Evolutionary conservation across 2,329 filamentous ascomycete species (phyloP), one percentile per base, ranked within the genome.

Genomic region (Claviceps sp.): DNA sequence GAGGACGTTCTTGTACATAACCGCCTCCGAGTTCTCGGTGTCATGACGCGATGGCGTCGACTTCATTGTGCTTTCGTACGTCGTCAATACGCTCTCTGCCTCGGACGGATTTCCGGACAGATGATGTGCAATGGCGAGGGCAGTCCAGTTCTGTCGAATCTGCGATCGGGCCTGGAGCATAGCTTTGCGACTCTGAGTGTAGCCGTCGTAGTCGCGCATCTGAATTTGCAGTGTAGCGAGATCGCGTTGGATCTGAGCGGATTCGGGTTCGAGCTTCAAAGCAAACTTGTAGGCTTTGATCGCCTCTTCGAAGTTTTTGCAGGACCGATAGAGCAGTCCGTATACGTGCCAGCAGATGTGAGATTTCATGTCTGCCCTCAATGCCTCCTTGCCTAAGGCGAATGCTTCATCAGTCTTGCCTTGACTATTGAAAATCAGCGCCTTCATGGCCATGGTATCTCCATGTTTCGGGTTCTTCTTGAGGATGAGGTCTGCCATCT

Each of bases 291-390:
- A 98, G 54, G 93, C 94, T 76, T 97, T 97, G 73, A 96, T 96
- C 9, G 94, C 91, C 72, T 97, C 93, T 68, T 97, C 93, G 62
- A 94, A 97, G 71, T 98, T 97, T 77, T 97, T 97, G 65, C 86
- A 85, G 48, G 88, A 85, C 50, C 91, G 84, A 71, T 95, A 97
- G 49, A 98, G 78, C 59, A 98, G 72, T 37, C 94, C 93, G 67
- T 97, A 98, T 55, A 98, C 93, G 70, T 98, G 94, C 93, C 93
- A 98, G 76, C 90, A 97, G 62, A 98, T 90, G 70, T 97, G 91
- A 62, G 90, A 96, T 74, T 94, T 96, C 90, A 98, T 97, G 67
- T 97, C 90, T 62, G 90, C 88, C 59, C 85, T 89, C 61, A 98
- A 76, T 37, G 94, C 93, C 58, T 89, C 80, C 72, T 96, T 98